These are phyloP conservation scores for Salinomyces thailandicus DNA, from an alignment of 2,329 filamentous ascomycete species.

Conservation along the genomic window DNA sequence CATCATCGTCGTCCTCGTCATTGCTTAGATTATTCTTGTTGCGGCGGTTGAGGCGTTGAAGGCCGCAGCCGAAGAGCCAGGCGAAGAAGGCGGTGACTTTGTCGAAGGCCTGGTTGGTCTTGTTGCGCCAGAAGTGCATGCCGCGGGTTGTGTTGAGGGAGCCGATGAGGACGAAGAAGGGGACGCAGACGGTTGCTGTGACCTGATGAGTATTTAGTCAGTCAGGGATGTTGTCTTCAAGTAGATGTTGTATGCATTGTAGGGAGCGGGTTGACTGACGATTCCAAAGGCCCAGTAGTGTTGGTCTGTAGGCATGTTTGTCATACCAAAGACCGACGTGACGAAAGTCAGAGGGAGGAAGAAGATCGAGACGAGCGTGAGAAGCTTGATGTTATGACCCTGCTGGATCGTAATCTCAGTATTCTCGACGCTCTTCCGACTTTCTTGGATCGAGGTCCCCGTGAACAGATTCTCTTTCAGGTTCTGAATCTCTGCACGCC, in stretches of 20 bases:
- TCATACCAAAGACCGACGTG: constrained; percentile 44
- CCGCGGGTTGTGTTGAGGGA: constrained; percentile 34
- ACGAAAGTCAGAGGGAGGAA: constrained; percentile 54
- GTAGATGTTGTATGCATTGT: too few relatives aligned
- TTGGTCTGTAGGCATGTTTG: constrained; percentile 32
- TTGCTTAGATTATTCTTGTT: background rate
- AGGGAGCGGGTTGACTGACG: too few relatives aligned
- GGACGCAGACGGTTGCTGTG: constrained; percentile 33
- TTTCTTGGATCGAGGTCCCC: constrained; percentile 51
- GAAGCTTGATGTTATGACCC: constrained; percentile 50
- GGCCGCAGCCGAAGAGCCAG: background rate
- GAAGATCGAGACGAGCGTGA: constrained; percentile 52
- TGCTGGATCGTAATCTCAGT: constrained; percentile 44
- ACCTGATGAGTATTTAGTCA: too few relatives aligned
- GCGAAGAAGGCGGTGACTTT: background rate
- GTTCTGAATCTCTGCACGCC: constrained; percentile 45
- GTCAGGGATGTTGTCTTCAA: too few relatives aligned
- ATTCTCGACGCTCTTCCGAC: constrained; percentile 48
- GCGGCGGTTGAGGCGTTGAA: background rate
- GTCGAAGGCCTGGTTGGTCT: constrained; percentile 4
- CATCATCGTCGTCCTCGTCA: background rate
- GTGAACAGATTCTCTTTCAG: constrained; percentile 53
- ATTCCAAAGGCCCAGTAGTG: constrained; percentile 32
- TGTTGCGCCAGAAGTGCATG: constrained; percentile 28
- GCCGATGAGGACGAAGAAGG: constrained; percentile 38